Evolutionary conservation across 2,329 filamentous ascomycete species (phyloP), one percentile per base, ranked within the genome.

Genomic region (Endothia cerciana): DNA sequence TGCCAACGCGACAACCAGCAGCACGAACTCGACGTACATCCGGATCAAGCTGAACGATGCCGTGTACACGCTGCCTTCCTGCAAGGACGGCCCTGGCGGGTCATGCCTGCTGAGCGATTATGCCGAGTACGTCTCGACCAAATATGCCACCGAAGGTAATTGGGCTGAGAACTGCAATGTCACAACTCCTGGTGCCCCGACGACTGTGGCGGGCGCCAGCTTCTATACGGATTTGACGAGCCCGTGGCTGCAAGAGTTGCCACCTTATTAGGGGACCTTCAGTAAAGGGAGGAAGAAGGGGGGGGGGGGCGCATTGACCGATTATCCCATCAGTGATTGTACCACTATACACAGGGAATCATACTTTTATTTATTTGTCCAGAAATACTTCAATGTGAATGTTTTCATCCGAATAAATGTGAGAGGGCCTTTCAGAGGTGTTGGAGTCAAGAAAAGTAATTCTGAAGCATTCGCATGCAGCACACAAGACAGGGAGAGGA

Each of bases 31-130:
- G 47, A 80, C 76, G 19, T 87, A 82, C 66, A 73, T 90, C 51
- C 83, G 87, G 19, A 81, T 90, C 59, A 77, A 82, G 13, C 77
- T 90, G 51, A 89, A 90, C 70, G 87, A 90, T 64, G 85, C 84
- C 8, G 82, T 90, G 3, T 89, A 90, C 71, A 85, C 85, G 0
- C 74, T 89, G 0, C 81, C 83, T 0, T 80, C 77, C 0, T 89
- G 86, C 74, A 78, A 81, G 68, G 78, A 77, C 68, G 87, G 85
- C 0, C 87, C 85, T 3, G 88, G 85, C 6, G 79, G 75, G 7
- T 85, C 82, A 22, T 88, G 86, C 70, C 75, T 78, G 3, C 67
- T 87, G 38, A 73, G 74, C 5, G 75, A 82, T 57, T 85, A 86
- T 68, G 75, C 73, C 4, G 69, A 75, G 40, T 79, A 84, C 49